Percentiles rank a stretch among this genome's conserved stretches.
These are phyloP conservation scores for Nicotiana obtusifolia DNA, from an alignment of 257 asterid genomes.

Conservation along the genomic window DNA sequence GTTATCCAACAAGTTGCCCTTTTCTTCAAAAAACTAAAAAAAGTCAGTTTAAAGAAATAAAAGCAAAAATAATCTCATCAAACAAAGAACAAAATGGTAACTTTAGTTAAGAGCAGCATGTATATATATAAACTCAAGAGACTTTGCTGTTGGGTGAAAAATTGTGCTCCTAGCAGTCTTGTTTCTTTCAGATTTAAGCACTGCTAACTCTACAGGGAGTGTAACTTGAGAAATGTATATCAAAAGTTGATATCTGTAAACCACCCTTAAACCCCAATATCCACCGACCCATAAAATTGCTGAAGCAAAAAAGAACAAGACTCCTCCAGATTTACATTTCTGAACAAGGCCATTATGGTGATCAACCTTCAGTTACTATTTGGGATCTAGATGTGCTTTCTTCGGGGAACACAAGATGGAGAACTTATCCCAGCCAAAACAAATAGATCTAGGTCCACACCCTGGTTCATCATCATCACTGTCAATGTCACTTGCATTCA, in stretches of 20 bases:
- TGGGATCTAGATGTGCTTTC: conserved; percentile 30
- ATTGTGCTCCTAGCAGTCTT: background rate
- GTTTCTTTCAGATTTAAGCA: conserved; percentile 1
- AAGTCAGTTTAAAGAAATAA: background rate
- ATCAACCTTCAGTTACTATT: conserved; percentile 16
- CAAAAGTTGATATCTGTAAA: background rate
- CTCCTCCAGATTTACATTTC: conserved; percentile 38
- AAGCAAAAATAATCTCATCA: background rate
- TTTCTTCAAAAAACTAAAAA: background rate
- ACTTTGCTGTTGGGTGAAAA: background rate
- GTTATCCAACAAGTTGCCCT: too few species aligned
- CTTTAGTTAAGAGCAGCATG: conserved; percentile 3
- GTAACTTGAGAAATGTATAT: background rate
- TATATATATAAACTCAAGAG: background rate
- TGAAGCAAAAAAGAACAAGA: conserved; percentile 10
- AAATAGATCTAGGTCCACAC: conserved; percentile 7
- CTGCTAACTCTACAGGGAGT: background rate
- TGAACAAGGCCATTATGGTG: background rate
- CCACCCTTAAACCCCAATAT: background rate
- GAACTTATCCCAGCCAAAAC: conserved; percentile 38
- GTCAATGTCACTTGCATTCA: conserved; percentile 31
- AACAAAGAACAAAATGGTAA: background rate
- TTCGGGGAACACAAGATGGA: conserved; percentile 71
- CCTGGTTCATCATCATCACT: conserved; percentile 63
- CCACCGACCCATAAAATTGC: too few species aligned